Evolutionary conservation across 73 alveolate genomes (phyloP), one percentile per base, ranked within the genome.

Genomic region (Paramecium sexaurelia): DNA sequence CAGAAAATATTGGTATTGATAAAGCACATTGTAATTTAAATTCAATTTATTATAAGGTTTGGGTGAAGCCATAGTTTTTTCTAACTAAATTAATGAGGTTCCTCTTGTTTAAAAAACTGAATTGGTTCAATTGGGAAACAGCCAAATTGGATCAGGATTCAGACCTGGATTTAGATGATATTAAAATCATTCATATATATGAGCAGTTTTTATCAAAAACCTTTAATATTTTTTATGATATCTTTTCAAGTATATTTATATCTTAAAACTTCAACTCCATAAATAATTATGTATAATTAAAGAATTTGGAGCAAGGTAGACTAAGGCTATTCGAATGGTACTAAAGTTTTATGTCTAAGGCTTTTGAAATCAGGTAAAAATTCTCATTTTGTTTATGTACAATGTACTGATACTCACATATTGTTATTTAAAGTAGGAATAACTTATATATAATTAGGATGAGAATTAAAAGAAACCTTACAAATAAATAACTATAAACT

Each of bases 1-100:
- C 68, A 11, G 90, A 78, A 43, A 26, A 6, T 7, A 26, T 22
- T 19, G 90, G 90, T 29, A 78, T 78, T 78, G 90, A 78, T 78
- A 78, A 78, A 45, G 68, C 73, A 39, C 55, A 78, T 13, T 78
- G 90, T 78, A 78, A 78, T 35, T 20, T 22, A 4, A 15, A 78
- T 39, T 22, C 1, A 17, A 1, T 5, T 78, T 10, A 17, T 78
- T 0, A 1, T 29, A 41, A 78, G 90, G 90, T 24, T 45, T 39
- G 47, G 90, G 90, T 13, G 90, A 78, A 43, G 68, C 90, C 27
- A 40, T 78, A 0, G 90, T 78, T 15, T 78, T 78, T 33, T 37
- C 90, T 9, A 45, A 78, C 26, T 32, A 61, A 26, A 19, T 61
- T 26, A 45, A 61, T 11, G 83, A 61, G 11, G 83, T 13, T 26